Evolutionary conservation across 2,329 filamentous ascomycete species (phyloP), one percentile per base, ranked within the genome.

Genomic region (Apiospora malaysiana): DNA sequence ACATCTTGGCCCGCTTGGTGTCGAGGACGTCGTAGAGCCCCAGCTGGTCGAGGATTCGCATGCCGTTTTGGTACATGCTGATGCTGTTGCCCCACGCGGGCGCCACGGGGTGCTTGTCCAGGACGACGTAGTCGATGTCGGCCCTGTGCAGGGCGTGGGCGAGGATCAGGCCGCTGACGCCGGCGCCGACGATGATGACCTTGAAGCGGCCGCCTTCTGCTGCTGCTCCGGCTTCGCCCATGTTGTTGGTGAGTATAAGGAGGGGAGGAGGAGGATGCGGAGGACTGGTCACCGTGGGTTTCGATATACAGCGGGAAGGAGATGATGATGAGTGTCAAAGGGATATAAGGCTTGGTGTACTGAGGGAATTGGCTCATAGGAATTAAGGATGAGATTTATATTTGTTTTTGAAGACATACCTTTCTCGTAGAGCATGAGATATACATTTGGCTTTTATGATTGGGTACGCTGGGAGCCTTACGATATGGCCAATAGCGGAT

Each of bases 171-270:
- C 63, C 63, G 12, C 10, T 43, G 4, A 66, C 63, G 37, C 63
- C 63, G 1, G 63, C 63, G 37, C 63, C 63, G 16, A 66, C 63
- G 6, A 66, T 66, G 63, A 66, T 42, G 6, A 66, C 63, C 68
- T 79, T 79, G 75, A 81, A 81, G 7, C 27, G 27, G 7, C 8
- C 51, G 25, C 32, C 32, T 4, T 32, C 32, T 32, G 32, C 32
- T 4, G 32, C 32, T 27, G 25, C 27, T 37, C 25, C 51, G 27
- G 27, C 4, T 21, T 16, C 8, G 25, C 18, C 27, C 51, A 59
- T 59, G 16, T 21, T 37, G 27, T 21, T 37, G 27, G 7, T 18
- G 14, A 32, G 32, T 3, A 16, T 45, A 5, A 45, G 16, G 42
- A 45, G 16, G 42, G n/a, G n/a, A n/a, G n/a, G n/a, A n/a, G n/a